Base-by-base conservation (phyloP, 169 alveolate genomes). In the Neospora caninum region DNA sequence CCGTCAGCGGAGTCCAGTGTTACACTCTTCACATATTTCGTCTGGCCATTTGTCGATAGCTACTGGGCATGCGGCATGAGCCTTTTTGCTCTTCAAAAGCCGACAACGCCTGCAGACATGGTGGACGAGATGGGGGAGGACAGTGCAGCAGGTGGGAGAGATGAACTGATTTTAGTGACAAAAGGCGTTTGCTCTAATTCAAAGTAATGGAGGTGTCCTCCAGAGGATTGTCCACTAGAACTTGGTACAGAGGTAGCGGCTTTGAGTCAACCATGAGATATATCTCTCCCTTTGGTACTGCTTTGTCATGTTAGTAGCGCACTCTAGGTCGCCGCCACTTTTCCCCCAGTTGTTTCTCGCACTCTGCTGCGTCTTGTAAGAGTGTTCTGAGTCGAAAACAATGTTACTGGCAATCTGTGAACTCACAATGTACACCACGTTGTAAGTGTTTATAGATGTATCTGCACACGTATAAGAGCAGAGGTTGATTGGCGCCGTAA, bases 1-100 rank as follows among this genome's bases (percentile, higher is more conserved):
- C 18, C 87, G 39, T 36, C 70, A 18, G 2, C 83, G 34, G 94
- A 91, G 83, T 38, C 69, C 9, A 38, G 1, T 18, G 91, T 91
- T 10, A 38, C 87, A 0, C 91, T 91, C 10, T 31, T 91, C 27
- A n/a, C 84, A 41, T 36, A 58, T 49, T 91, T 91, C 84, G 42
- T 91, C 31, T 91, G 94, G 94, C 94, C 94, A 22, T 91, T 91
- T 70, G 91, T 91, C 25, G 94, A 91, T 64, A 91, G 94, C 91
- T 34, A 64, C n/a, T 82, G 91, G 94, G 94, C 94, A 20, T 58
- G 87, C 53, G 94, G 87, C 54, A 91, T 49, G 58, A 53, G 88
- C 27, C 69, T 91, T 13, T 91, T 80, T 41, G 43, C 94, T 31
- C 91, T 91, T 20, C 94, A 91, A 45, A 39, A 9, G 31, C 83